Percentiles rank a stretch among this genome's conserved stretches.
Evolutionary conservation across 1,284 basidiomycete genomes (phyloP).

Genomic region (Malassezia cuniculi): DNA sequence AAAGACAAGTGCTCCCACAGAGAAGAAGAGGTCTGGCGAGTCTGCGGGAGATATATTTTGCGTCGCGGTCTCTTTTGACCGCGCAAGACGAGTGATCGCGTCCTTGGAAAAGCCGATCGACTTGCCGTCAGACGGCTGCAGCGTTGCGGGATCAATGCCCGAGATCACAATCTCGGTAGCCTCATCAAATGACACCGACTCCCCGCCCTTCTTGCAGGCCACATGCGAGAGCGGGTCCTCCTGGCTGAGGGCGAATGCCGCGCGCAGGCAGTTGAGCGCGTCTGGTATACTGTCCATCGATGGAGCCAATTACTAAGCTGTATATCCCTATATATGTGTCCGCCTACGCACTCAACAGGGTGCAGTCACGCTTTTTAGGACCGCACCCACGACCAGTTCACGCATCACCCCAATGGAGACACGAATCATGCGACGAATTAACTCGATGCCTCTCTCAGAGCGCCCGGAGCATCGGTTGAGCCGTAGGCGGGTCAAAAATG

Average conservation of each 20-base stretch:
- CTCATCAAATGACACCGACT: not conserved
- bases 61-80: conserved; percentile 16
- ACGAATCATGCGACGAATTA: conserved; percentile 3
- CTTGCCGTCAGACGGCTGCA: not conserved
- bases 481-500: conserved; percentile 17
- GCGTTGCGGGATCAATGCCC: not conserved
- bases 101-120: conserved; percentile 4
- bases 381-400: conserved; percentile 11
- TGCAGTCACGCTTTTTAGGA: conserved; percentile 8
- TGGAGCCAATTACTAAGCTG: no score
- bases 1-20: conserved; percentile 33
- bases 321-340: no score
- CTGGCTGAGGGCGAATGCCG: no score
- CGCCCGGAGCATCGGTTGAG: conserved; percentile 9
- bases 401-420: conserved; percentile 2
- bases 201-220: no score
- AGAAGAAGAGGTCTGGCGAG: conserved; percentile 23
- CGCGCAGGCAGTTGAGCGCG: no score
- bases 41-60: conserved; percentile 13
- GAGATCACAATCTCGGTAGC: conserved; percentile 1
- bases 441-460: conserved; percentile 2
- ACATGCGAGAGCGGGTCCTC: no score
- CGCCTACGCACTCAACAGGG: conserved; percentile 13
- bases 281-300: no score
- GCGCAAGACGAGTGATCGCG: conserved; percentile 17